These are phyloP conservation scores for Pleurotus pulmonarius DNA, from an alignment of 768 basidiomycete species.

Conservation along the genomic window DNA sequence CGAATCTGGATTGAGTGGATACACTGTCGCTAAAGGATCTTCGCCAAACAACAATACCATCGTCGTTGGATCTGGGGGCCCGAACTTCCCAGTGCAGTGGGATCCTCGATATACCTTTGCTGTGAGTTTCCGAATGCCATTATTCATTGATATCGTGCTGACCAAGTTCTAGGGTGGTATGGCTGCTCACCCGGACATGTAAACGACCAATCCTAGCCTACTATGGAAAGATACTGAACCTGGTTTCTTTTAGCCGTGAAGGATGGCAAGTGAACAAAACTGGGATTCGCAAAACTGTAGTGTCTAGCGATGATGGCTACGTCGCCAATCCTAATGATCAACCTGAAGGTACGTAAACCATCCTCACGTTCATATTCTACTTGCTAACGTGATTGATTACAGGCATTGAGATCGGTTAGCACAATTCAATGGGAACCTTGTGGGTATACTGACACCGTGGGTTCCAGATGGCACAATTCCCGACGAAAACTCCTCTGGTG, in stretches of 20 bases:
- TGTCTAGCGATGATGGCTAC: slow-evolving; percentile 16
- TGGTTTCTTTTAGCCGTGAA: slow-evolving; percentile 25
- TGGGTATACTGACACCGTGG: background rate
- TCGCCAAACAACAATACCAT: slow-evolving; percentile 37
- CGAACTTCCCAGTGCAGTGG: slow-evolving; percentile 44
- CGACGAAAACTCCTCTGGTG: slow-evolving; percentile 25
- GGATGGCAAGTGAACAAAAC: slow-evolving; percentile 26
- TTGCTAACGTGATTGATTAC: background rate
- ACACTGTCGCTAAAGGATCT: slow-evolving; percentile 31
- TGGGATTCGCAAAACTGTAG: slow-evolving; percentile 36
- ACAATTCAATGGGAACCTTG: background rate
- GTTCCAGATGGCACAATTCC: slow-evolving; percentile 30
- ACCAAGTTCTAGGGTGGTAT: slow-evolving; percentile 26
- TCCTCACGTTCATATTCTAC: background rate
- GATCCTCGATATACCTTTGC: slow-evolving; percentile 40
- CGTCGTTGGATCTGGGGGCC: slow-evolving; percentile 32
- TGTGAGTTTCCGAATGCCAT: slow-evolving; percentile 12
- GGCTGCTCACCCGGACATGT: slow-evolving; percentile 40
- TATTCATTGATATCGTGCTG: background rate
- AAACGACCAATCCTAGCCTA: slow-evolving; percentile 9
- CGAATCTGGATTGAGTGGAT: slow-evolving; percentile 36
- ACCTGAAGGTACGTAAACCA: slow-evolving; percentile 18
- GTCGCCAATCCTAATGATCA: slow-evolving; percentile 32
- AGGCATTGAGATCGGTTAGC: slow-evolving; percentile 31
- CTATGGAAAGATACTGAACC: background rate